Conservation (phyloP, 257 asterid species). For the Echium plantagineum region DNA sequence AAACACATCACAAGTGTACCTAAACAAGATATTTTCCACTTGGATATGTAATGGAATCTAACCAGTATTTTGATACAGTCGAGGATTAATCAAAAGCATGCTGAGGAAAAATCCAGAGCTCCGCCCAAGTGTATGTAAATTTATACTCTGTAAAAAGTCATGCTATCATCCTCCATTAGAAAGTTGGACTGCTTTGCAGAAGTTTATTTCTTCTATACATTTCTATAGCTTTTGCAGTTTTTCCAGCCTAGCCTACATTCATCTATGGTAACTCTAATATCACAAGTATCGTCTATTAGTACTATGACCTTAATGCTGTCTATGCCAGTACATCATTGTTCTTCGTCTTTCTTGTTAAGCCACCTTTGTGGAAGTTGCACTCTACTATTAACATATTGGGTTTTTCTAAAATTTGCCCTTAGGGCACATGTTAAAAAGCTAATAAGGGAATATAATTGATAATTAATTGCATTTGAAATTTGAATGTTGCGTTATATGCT, state of each 20-base stretch:
- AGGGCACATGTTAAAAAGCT: no score
- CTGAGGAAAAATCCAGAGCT: conserved; percentile 81
- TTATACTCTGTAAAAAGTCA: conserved; percentile 3
- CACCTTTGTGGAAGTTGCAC: not conserved
- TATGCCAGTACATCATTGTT: not conserved
- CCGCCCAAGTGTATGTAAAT: conserved; percentile 64
- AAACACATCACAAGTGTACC: not conserved
- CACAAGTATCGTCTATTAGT: not conserved
- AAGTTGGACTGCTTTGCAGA: no score
- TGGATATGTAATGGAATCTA: conserved; percentile 7
- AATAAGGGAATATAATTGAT: no score
- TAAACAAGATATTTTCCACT: not conserved
- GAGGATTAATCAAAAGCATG: conserved; percentile 84
- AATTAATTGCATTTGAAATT: no score
- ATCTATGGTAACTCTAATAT: not conserved
- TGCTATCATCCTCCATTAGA: not conserved
- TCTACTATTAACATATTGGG: not conserved
- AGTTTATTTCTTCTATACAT: not conserved
- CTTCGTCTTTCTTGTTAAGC: no score
- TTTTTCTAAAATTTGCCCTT: no score
- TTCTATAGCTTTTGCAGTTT: not conserved
- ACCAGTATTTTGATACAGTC: conserved; percentile 35
- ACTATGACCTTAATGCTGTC: not conserved
- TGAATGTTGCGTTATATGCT: no score
- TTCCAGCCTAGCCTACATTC: not conserved